Evolutionary conservation across 2,329 filamentous ascomycete genomes (phyloP).

Genomic region (Ceratocystis smalleyi): DNA sequence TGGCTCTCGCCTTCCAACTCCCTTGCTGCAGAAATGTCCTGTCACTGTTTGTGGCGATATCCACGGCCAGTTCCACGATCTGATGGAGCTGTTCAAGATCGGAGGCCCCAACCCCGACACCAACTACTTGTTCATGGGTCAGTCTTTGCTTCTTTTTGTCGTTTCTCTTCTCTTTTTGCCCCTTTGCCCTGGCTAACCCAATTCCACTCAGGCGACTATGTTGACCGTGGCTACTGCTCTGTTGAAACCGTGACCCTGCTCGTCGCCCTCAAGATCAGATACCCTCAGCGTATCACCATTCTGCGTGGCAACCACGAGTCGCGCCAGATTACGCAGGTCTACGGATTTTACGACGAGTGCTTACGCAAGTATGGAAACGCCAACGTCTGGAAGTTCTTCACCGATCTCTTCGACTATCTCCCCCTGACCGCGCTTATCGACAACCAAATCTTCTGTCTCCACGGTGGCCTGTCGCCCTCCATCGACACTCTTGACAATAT

Average conservation of each 20-base stretch:
- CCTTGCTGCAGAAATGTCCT: slow-evolving; percentile 66
- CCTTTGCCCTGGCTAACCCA: background rate
- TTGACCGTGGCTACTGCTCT: slow-evolving; percentile 97
- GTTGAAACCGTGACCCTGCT: slow-evolving; percentile 96
- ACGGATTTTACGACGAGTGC: slow-evolving; percentile 98
- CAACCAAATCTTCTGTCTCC: slow-evolving; percentile 97
- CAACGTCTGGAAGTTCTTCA: slow-evolving; percentile 99
- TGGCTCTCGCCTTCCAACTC: background rate
- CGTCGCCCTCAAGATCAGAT: slow-evolving; percentile 93
- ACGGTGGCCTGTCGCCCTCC: slow-evolving; percentile 90
- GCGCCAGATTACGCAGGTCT: slow-evolving; percentile 96
- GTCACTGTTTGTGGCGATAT: slow-evolving; percentile 98
- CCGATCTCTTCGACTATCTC: slow-evolving; percentile 96
- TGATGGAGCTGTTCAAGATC: slow-evolving; percentile 99
- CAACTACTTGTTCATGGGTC: slow-evolving; percentile 99
- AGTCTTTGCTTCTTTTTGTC: slow-evolving; percentile 21
- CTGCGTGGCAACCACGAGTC: slow-evolving; percentile 98
- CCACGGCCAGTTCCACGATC: slow-evolving; percentile 94
- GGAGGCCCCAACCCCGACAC: slow-evolving; percentile 95
- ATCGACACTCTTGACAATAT: slow-evolving; percentile 96
- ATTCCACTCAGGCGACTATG: slow-evolving; percentile 62
- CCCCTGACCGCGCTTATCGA: slow-evolving; percentile 94
- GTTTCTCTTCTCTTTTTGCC: background rate
- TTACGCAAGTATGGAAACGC: slow-evolving; percentile 97
- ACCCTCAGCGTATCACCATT: slow-evolving; percentile 94